Base-by-base conservation (phyloP, 768 basidiomycete genomes). In the Termitomyces titanicus region DNA sequence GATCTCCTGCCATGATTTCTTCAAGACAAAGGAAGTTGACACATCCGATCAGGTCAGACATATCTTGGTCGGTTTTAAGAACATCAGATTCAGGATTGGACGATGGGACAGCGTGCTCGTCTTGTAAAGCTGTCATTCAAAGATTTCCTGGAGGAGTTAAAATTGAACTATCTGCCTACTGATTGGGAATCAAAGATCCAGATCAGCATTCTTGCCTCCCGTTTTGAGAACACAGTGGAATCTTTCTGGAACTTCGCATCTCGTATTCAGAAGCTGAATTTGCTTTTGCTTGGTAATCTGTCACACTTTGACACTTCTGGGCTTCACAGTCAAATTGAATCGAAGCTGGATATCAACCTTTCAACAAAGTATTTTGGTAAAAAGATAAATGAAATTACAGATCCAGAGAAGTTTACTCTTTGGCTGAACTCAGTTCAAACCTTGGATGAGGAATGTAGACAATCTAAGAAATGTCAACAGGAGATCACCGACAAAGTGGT, bases 131-230 rank as follows among this genome's bases (percentile, higher is more conserved):
- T 64, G 0, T 35, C 52, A n/a, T 66, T 63, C 46, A 18, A 31
- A 2, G 55, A 51, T 8, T 66, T 63, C 37, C 54, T 61, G 47
- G 12, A 31, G 2, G 57, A 58, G 24, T 6, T 64, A 5, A 27
- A 47, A 2, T 12, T 18, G 2, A 52, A 53, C 13, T 66, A 57
- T 33, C 52, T 66, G 0, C 58, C 58, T 1, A 8, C n/a, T 1
- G 49, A 65, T 39, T 67, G 64, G 66, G 53, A 64, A n/a, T 20
- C 27, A 0, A 53, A 46, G 4, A 39, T 61, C 31, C 27, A 43
- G 0, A 37, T 17, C 17, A 3, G 55, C 1, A 58, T 63, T 17
- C 29, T 59, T 5, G 11, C 35, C 1, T 11, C 29, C 20, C 17
- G 40, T 8, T 50, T 47, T 17, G 22, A 50, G 18, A 18, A 46